phyloP scores from a whole-genome alignment of 441 rosid species.

The Eutrema salsugineum region DNA sequence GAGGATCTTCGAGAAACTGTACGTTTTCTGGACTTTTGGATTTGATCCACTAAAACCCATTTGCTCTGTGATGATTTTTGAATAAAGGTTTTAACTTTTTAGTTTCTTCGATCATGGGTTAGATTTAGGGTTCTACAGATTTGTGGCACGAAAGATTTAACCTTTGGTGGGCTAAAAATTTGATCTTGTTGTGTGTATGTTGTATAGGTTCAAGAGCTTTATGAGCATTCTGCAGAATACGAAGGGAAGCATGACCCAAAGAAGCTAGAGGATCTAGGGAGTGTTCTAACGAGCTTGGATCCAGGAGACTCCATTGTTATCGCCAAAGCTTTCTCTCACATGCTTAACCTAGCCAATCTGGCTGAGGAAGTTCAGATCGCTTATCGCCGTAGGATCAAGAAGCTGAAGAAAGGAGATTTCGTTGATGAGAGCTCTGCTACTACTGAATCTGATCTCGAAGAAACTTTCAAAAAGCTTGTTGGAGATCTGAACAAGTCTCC shows the following conservation, averaged over 20 bases:
- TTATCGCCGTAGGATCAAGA: slow-evolving; percentile 69
- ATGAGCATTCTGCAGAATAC: slow-evolving; percentile 88
- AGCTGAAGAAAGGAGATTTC: slow-evolving; percentile 86
- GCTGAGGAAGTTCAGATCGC: slow-evolving; percentile 98
- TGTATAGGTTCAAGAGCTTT: slow-evolving; percentile 85
- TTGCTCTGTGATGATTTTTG: neutral
- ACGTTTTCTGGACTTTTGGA: neutral
- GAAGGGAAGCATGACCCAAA: slow-evolving; percentile 74
- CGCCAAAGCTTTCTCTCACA: slow-evolving; percentile 81
- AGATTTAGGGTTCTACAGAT: neutral
- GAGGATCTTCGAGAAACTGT: slow-evolving; percentile 93
- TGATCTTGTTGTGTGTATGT: no score
- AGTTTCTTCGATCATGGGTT: neutral
- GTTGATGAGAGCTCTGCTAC: slow-evolving; percentile 81
- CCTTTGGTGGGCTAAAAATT: neutral
- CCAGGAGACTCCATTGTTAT: slow-evolving; percentile 93
- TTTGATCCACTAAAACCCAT: neutral
- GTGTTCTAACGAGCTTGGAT: slow-evolving; percentile 76
- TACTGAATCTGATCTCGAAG: slow-evolving; percentile 93
- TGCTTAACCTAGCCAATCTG: slow-evolving; percentile 94
- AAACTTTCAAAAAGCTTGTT: slow-evolving; percentile 84
- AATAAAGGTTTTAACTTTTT: neutral
- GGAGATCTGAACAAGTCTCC: slow-evolving; percentile 79
- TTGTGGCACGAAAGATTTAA: neutral
- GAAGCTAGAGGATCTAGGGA: slow-evolving; percentile 90